Conservation (phyloP, 345 rosid genomes). For the Eucalyptus erythrocorys region DNA sequence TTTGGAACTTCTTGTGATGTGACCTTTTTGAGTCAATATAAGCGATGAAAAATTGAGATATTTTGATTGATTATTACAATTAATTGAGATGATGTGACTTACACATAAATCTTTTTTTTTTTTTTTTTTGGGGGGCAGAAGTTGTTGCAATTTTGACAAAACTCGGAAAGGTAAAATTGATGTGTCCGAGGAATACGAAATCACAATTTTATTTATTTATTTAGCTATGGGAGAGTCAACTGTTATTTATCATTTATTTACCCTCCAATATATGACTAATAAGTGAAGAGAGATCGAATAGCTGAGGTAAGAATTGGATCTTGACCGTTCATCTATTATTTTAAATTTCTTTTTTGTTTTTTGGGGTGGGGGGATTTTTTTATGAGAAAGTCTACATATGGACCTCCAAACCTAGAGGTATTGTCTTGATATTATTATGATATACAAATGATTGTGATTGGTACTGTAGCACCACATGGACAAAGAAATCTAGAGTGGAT, state of each 20-base stretch:
- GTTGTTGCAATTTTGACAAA: background rate
- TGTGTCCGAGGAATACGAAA: background rate
- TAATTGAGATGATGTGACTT: background rate
- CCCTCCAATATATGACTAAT: background rate
- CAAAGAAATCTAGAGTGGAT: background rate
- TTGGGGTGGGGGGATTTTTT: background rate
- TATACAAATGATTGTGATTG: background rate
- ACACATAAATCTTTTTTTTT: rapidly evolving
- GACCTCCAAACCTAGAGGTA: background rate
- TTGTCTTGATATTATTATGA: background rate
- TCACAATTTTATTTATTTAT: background rate
- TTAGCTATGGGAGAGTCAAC: background rate
- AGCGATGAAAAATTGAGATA: background rate
- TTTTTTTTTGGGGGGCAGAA: background rate
- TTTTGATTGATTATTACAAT: background rate
- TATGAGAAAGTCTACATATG: background rate
- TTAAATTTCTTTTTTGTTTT: background rate
- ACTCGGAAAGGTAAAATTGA: background rate
- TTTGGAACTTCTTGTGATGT: background rate
- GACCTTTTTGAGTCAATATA: background rate
- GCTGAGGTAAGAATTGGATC: background rate
- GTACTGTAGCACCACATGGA: background rate
- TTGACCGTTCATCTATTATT: background rate
- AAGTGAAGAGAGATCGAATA: background rate
- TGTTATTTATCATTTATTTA: background rate